phyloP scores from a whole-genome alignment of 2,329 filamentous ascomycete genomes.

The Blumeria graminis region DNA sequence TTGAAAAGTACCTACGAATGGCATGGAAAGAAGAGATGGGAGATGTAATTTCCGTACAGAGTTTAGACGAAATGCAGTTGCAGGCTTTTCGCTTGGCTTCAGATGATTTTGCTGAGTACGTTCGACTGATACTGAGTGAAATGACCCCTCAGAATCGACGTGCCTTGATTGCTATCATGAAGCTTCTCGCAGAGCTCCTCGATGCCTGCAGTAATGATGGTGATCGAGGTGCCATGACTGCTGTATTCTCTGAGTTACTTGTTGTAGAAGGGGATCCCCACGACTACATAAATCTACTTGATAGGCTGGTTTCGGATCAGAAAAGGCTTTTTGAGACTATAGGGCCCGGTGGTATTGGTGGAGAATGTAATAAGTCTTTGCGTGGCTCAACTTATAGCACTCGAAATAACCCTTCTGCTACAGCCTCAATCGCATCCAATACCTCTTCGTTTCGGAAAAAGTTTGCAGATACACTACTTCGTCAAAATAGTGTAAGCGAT shows the following conservation, averaged over 20 bases:
- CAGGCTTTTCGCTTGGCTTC: constrained; percentile 40
- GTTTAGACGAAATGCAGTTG: constrained; percentile 51
- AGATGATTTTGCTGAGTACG: constrained; percentile 48
- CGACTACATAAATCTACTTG: constrained; percentile 68
- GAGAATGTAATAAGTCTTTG: constrained; percentile 5
- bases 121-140: constrained; percentile 36
- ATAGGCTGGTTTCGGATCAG: constrained; percentile 72
- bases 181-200: constrained; percentile 63
- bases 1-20: constrained; percentile 75
- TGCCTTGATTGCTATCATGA: constrained; percentile 64
- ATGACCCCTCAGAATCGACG: constrained; percentile 48
- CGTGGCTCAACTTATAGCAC: constrained; percentile 11
- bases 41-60: constrained; percentile 48
- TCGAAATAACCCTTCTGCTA: constrained; percentile 15
- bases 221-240: constrained; percentile 66
- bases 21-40: constrained; percentile 82
- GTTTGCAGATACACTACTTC: constrained; percentile 53
- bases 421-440: constrained; percentile 62
- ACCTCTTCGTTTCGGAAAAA: constrained; percentile 65
- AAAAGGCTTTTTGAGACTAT: constrained; percentile 63
- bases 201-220: constrained; percentile 81
- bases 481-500: constrained; percentile 60
- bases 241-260: constrained; percentile 70
- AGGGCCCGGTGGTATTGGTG: constrained; percentile 13
- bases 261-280: constrained; percentile 54